Evolutionary conservation across 2,329 filamentous ascomycete species (phyloP), one percentile per base, ranked within the genome.

Genomic region (Aspergillus pseudoterreus): DNA sequence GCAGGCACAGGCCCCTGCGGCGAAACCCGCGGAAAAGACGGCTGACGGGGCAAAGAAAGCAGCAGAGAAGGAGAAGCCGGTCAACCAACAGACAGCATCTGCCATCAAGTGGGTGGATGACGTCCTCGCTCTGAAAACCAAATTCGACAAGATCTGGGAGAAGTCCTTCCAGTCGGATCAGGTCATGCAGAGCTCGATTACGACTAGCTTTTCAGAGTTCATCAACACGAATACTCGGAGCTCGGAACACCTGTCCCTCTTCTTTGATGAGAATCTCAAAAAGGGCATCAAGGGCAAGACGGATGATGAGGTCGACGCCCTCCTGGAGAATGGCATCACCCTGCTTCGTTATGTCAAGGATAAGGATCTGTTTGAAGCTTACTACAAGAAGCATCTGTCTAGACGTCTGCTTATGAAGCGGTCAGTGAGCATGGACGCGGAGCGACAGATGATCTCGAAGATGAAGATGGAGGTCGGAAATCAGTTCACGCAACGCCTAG

Each of bases 381-480:
- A 99, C 71, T 97, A 99, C 77, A 96, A 97, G 77, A 95, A 95
- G 68, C 94, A 99, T 72, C 80, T 99, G 21, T 92, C 90, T 42
- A 87, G 90, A 53, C 85, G 94, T 47, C 76, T 99, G 39, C 78
- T 99, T 15, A 89, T 94, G 73, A 89, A 87, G 66, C 95, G 94
- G 63, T 92, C 90, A 0, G 86, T 95, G 60, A 95, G 89, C 66
- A 86, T 90, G 57, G 92, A 96, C 63, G 90, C 91, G 1, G 94
- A 99, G 73, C 92, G 92, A 68, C 87, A 94, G 64, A 95, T 99
- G 83, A 94, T 99, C 47, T 87, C 86, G 0, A 88, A 92, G 57
- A 96, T 99, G 91, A 97, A 96, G 79, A 84, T 94, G 65, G 92
- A 96, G 69, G 84, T 97, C 47, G 94, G 94, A 36, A 95, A 95